These are phyloP conservation scores for Rhodotorula sphaerocarpa DNA, from an alignment of 768 basidiomycete genomes.

Conservation along the genomic window DNA sequence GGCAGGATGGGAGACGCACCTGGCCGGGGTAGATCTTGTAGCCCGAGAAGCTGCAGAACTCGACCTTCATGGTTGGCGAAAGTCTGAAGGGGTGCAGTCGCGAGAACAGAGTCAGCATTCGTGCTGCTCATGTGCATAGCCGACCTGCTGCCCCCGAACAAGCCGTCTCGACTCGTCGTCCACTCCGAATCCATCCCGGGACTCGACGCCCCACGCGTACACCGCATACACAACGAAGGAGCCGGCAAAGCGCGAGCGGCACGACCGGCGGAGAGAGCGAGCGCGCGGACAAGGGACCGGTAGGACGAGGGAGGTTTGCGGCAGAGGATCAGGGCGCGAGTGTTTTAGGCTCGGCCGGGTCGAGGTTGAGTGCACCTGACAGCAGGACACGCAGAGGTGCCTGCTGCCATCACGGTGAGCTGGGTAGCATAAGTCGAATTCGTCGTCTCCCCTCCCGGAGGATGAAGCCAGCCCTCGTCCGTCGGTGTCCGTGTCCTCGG, in stretches of 20 bases:
- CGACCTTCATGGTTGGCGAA: conserved; percentile 61
- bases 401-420: conserved; percentile 32
- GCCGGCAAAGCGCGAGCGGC: neutral
- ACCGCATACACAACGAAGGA: too few relatives aligned
- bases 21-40: conserved; percentile 96
- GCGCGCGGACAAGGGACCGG: neutral
- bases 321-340: conserved; percentile 19
- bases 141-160: neutral
- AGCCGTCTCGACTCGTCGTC: neutral
- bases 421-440: conserved; percentile 38
- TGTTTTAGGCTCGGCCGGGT: conserved; percentile 3
- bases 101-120: neutral
- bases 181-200: neutral
- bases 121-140: too few relatives aligned
- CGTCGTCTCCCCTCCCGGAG: conserved; percentile 32
- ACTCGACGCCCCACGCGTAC: too few relatives aligned
- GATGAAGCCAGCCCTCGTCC: too few relatives aligned
- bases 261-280: neutral
- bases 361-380: conserved; percentile 7
- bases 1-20: too few relatives aligned
- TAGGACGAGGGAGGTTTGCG: too few relatives aligned
- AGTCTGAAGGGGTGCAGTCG: conserved; percentile 2
- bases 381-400: neutral
- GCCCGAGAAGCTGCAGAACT: conserved; percentile 96
- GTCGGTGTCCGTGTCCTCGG: too few relatives aligned